Conservation (phyloP, 805 yeast species). For the Wickerhamomyces mucosus region DNA sequence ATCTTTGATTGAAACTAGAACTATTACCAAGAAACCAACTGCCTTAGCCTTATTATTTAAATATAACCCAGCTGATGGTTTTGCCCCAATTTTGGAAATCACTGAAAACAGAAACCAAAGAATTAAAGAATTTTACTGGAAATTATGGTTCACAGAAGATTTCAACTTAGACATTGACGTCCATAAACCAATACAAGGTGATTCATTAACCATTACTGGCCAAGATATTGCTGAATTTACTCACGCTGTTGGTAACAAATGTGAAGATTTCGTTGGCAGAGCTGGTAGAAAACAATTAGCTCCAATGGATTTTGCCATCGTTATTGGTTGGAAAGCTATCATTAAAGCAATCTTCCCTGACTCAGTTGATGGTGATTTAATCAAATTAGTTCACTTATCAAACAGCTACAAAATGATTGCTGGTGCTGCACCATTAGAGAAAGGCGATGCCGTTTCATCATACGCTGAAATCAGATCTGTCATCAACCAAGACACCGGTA, state of each 20-base stretch:
- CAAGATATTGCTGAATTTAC: constrained; percentile 85
- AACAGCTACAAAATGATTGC: constrained; percentile 91
- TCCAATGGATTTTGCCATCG: constrained; percentile 99
- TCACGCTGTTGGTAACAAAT: constrained; percentile 93
- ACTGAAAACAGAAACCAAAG: constrained; percentile 87
- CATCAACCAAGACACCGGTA: constrained; percentile 85
- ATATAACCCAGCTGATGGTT: constrained; percentile 82
- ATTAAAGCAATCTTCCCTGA: constrained; percentile 97
- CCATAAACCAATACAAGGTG: constrained; percentile 62
- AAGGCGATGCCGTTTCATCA: constrained; percentile 78
- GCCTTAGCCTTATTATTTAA: constrained; percentile 70
- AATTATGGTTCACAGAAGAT: constrained; percentile 79
- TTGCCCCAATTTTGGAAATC: constrained; percentile 86
- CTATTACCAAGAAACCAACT: constrained; percentile 65
- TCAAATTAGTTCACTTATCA: constrained; percentile 88
- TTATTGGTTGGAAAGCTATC: constrained; percentile 96
- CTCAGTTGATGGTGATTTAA: constrained; percentile 91
- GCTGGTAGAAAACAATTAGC: constrained; percentile 79
- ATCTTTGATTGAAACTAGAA: constrained; percentile 79
- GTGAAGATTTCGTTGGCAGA: constrained; percentile 91
- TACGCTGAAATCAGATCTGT: constrained; percentile 83
- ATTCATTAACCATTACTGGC: constrained; percentile 54
- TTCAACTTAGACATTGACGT: constrained; percentile 60
- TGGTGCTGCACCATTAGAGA: constrained; percentile 81
- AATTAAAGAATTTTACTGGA: constrained; percentile 96